Evolutionary conservation across 768 basidiomycete genomes (phyloP), one percentile per base, ranked within the genome.

Genomic region (Panus rudis): DNA sequence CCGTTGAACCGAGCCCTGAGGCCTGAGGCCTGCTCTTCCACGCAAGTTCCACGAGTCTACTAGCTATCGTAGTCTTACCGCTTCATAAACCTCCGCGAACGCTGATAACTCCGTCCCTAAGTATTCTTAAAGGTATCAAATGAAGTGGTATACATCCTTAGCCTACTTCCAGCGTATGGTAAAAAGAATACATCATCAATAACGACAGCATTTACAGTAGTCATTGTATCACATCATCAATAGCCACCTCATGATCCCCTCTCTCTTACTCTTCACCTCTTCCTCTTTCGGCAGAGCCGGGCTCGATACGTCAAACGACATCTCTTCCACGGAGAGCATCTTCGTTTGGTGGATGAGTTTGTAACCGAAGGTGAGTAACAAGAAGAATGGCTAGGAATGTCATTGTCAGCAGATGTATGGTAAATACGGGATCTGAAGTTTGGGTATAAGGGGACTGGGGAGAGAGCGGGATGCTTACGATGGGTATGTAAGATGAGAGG

Each of bases 281-380:
- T 45, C 37, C 4, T 10, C 11, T 24, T 37, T 28, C 14, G 44
- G 44, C 3, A 51, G 42, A 35, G 40, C 34, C 16, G 32, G 31
- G 11, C 48, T 13, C n/a, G n/a, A n/a, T n/a, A n/a, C n/a, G 2
- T 32, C 26, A 42, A 59, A 59, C 13, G 42, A 28, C 55, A 59
- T 59, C 21, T 56, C 46, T 13, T 59, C 57, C 7, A 55, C 17
- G 5, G 35, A 22, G 8, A 53, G 43, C 54, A 57, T 52, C 38
- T 52, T 44, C 22, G 58, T 59, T 39, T 56, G 55, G 41, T 57
- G 46, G 40, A 59, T 54, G n/a, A 59, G 50, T 43, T 59, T 59
- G 48, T 59, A 59, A 12, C 58, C 58, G 19, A 57, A 52, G 3
- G 54, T 57, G 16, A 59, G 40, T 6, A 59, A 47, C 1, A 57